A percentile compares a stretch with the other conserved stretches of the same genome.
phyloP scores from a whole-genome alignment of 2,329 filamentous ascomycete species.

The Paracoccidioides brasiliensis region DNA sequence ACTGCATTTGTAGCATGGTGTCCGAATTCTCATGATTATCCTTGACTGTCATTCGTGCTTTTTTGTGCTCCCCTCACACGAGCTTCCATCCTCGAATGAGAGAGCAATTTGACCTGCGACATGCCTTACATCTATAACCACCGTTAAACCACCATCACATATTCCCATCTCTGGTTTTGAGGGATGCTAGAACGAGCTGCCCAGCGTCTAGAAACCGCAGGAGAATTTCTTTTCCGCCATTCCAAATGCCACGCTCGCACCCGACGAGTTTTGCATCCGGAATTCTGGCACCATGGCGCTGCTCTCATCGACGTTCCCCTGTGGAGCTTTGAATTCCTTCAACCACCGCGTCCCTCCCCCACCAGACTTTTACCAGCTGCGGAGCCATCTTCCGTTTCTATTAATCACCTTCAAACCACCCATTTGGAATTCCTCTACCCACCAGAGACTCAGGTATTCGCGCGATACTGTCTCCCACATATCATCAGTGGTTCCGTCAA shows the following conservation, averaged over 20 bases:
- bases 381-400: neutral
- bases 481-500: slow-evolving; percentile 3
- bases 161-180: slow-evolving; percentile 9
- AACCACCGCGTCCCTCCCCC: slow-evolving; percentile 8
- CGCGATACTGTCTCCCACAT: slow-evolving; percentile 5
- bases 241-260: slow-evolving; percentile 27
- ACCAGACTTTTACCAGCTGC: neutral
- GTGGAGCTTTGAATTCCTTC: slow-evolving; percentile 24
- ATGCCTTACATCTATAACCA: slow-evolving; percentile 16
- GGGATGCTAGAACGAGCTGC: slow-evolving; percentile 41
- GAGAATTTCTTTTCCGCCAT: slow-evolving; percentile 33
- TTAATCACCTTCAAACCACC: neutral
- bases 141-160: slow-evolving; percentile 15
- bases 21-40: neutral
- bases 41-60: neutral
- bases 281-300: slow-evolving; percentile 24
- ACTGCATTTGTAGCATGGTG: neutral
- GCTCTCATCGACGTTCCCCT: slow-evolving; percentile 18
- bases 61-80: neutral
- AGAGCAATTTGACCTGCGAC: slow-evolving; percentile 5
- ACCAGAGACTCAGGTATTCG: slow-evolving; percentile 14
- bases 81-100: neutral
- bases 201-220: slow-evolving; percentile 38
- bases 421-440: slow-evolving; percentile 31
- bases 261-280: slow-evolving; percentile 22